Evolutionary conservation across 2,329 filamentous ascomycete genomes (phyloP).

Genomic region (Pseudovirgaria hyperparasitica): DNA sequence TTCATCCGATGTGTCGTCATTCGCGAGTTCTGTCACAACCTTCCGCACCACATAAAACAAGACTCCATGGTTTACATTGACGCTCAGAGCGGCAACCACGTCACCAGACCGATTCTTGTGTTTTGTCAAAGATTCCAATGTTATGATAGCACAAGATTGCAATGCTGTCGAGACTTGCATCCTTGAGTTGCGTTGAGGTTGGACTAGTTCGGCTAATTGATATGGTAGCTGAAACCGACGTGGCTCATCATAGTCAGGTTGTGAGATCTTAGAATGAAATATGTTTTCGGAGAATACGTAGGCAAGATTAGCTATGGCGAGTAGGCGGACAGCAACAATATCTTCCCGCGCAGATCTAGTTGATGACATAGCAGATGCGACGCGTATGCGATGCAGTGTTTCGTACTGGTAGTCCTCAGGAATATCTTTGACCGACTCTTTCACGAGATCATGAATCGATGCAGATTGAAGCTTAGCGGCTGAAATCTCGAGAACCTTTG

Average conservation of each 20-base stretch:
- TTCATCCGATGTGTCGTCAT: slow-evolving; percentile 37
- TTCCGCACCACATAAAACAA: slow-evolving; percentile 88
- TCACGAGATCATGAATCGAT: slow-evolving; percentile 29
- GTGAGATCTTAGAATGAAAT: slow-evolving; percentile 78
- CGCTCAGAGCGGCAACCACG: slow-evolving; percentile 79
- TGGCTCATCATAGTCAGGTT: slow-evolving; percentile 80
- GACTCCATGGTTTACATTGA: slow-evolving; percentile 92
- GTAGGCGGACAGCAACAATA: slow-evolving; percentile 65
- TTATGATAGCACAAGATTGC: slow-evolving; percentile 68
- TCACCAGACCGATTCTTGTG: slow-evolving; percentile 67
- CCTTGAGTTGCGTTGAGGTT: slow-evolving; percentile 61
- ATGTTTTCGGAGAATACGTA: slow-evolving; percentile 73
- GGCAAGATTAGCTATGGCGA: slow-evolving; percentile 82
- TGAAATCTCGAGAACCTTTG: slow-evolving; percentile 47
- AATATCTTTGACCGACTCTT: slow-evolving; percentile 41
- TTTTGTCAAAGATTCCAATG: slow-evolving; percentile 75
- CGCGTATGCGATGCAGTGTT: slow-evolving; percentile 67
- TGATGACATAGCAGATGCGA: slow-evolving; percentile 64
- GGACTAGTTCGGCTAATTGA: slow-evolving; percentile 83
- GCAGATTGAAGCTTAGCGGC: slow-evolving; percentile 30
- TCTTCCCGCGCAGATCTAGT: slow-evolving; percentile 57
- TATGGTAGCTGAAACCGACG: slow-evolving; percentile 80
- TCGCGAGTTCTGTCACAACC: slow-evolving; percentile 66
- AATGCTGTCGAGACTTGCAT: slow-evolving; percentile 58
- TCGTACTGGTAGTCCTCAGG: slow-evolving; percentile 69